Evolutionary conservation across 2,329 filamentous ascomycete genomes (phyloP), one percentile per base, ranked within the genome.

Genomic region (Fusarium miscanthi): DNA sequence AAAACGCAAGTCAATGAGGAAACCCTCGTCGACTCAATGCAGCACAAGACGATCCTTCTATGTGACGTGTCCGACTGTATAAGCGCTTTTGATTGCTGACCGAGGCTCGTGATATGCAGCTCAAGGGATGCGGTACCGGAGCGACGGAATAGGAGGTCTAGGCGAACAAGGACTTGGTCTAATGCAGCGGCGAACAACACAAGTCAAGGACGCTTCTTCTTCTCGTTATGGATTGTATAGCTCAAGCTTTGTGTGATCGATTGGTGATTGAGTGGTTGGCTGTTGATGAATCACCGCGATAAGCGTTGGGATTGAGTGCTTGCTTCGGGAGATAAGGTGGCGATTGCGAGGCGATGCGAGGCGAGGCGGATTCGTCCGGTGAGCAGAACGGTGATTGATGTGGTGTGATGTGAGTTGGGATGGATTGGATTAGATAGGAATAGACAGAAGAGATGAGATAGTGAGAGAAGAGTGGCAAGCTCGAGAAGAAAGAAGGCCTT

Each of bases 401-500:
- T 53, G 49, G 49, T 41, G 33, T 48, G 46, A 33, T 37, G 35
- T 14, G 49, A 38, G 45, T 53, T 72, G 65, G 65, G 61, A 61
- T 58, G 52, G 46, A 45, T 72, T 66, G 66, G 63, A 65, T 61
- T 57, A 68, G 65, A 65, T 62, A 59, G 64, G 69, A 58, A 59
- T 67, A 66, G 59, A 71, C 58, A 66, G 70, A 74, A 56, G 71
- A 73, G 67, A 73, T 59, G 57, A 71, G 59, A 63, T 66, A 69
- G 69, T 66, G 66, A 74, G 63, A 64, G 74, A 73, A 74, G 73
- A 73, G 76, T 73, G 70, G 77, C 75, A 82, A 80, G 77, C 77
- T 80, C 76, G 76, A 81, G 77, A 78, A 79, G 78, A 78, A 79
- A 79, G 78, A 81, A 78, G 78, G 78, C 71, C 78, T 78, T 78